Conservation (phyloP, 1,284 basidiomycete species). For the Chondrostereum purpureum region DNA sequence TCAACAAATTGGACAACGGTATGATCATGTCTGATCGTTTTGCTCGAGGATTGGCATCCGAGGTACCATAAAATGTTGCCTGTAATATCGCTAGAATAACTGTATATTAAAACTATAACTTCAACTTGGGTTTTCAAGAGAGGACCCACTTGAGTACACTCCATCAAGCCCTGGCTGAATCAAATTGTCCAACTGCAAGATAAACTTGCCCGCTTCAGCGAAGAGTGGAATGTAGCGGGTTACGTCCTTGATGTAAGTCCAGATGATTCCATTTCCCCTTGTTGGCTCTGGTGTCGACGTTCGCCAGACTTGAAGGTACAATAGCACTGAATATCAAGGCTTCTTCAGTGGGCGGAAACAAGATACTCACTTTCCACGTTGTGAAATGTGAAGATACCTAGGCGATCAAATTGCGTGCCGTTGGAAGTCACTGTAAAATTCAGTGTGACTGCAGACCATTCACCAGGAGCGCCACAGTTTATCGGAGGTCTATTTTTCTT, state of each 20-base stretch:
- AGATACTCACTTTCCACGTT: slow-evolving; percentile 60
- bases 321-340: not conserved
- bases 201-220: slow-evolving; percentile 56
- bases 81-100: slow-evolving; percentile 50
- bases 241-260: slow-evolving; percentile 74
- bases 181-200: slow-evolving; percentile 68
- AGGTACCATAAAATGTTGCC: slow-evolving; percentile 66
- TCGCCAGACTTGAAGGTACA: slow-evolving; percentile 49
- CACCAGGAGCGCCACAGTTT: no score
- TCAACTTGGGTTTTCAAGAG: slow-evolving; percentile 9
- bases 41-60: slow-evolving; percentile 46
- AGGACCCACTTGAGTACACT: slow-evolving; percentile 63
- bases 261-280: slow-evolving; percentile 62
- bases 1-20: slow-evolving; percentile 58
- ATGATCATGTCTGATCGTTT: slow-evolving; percentile 58
- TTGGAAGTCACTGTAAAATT: slow-evolving; percentile 76
- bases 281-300: slow-evolving; percentile 77
- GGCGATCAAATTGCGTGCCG: slow-evolving; percentile 71
- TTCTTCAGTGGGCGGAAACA: no score
- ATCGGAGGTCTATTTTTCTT: no score
- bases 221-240: slow-evolving; percentile 69
- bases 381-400: slow-evolving; percentile 70
- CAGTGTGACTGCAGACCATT: slow-evolving; percentile 69
- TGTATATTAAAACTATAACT: not conserved
- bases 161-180: slow-evolving; percentile 52